Conservation (phyloP, 169 alveolate species). For the Cystoisospora suis region DNA sequence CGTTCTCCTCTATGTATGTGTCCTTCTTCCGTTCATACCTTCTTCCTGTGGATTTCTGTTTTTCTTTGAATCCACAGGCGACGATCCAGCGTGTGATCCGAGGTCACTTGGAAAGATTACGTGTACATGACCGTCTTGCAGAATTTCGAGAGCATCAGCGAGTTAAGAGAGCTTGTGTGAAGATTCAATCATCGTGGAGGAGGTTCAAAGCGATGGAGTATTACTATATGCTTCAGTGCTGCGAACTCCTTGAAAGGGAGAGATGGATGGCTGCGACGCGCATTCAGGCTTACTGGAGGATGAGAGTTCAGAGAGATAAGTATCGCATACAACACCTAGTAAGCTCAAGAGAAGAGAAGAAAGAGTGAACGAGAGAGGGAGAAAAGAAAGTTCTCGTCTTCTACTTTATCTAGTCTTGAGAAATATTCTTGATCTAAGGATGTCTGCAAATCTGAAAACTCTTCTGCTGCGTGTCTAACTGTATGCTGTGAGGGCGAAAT, state of each 20-base stretch:
- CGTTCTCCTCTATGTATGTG: background rate
- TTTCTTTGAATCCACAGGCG: constrained; percentile 7
- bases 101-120: constrained; percentile 19
- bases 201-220: constrained; percentile 15
- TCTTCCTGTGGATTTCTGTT: background rate
- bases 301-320: background rate
- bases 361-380: background rate
- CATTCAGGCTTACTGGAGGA: constrained; percentile 30
- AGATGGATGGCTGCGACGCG: background rate
- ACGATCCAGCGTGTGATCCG: constrained; percentile 43
- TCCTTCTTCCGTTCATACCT: background rate
- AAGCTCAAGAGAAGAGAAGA: background rate
- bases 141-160: constrained; percentile 14
- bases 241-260: background rate
- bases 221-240: background rate
- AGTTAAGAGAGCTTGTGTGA: background rate
- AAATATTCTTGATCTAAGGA: too few relatives aligned
- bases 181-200: constrained; percentile 32
- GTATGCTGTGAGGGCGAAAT: background rate
- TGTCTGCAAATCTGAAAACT: too few relatives aligned
- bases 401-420: too few relatives aligned
- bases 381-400: too few relatives aligned
- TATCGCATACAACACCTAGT: constrained; percentile 18
- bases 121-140: background rate
- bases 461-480: background rate